Evolutionary conservation across 805 yeast species (phyloP).

Genomic region (Alloascoidea africana): DNA sequence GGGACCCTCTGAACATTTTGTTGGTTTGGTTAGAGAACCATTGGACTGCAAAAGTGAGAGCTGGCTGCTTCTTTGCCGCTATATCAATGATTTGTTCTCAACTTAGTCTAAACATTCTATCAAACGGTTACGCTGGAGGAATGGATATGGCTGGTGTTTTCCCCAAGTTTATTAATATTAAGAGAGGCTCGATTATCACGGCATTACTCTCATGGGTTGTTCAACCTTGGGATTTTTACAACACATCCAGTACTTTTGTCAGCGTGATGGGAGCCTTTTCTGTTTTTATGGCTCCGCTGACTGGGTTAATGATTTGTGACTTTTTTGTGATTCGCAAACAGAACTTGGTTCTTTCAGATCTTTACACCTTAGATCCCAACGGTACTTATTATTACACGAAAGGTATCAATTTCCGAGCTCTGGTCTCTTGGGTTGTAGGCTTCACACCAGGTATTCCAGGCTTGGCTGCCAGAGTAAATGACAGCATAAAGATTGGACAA

Average conservation of each 20-base stretch:
- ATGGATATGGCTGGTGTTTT: conserved; percentile 34
- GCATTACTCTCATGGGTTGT: conserved; percentile 19
- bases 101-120: conserved; percentile 23
- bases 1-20: conserved; percentile 31
- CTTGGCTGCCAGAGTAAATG: conserved; percentile 21
- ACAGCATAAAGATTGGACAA: conserved; percentile 11
- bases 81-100: no score
- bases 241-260: conserved; percentile 21
- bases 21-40: conserved; percentile 25
- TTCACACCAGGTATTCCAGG: conserved; percentile 8
- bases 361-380: conserved; percentile 19
- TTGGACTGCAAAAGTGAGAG: conserved; percentile 25
- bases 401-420: conserved; percentile 30
- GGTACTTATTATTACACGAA: conserved; percentile 28
- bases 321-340: conserved; percentile 25
- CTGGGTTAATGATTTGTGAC: conserved; percentile 23
- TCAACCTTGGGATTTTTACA: conserved; percentile 26
- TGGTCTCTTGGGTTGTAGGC: conserved; percentile 19
- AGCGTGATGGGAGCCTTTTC: conserved; percentile 22
- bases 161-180: conserved; percentile 26
- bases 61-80: conserved; percentile 30
- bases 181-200: conserved; percentile 24
- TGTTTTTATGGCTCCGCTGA: conserved; percentile 26
- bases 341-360: conserved; percentile 24
- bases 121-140: conserved; percentile 31